Conservation (phyloP, 768 basidiomycete species). For the Leccinum longicurvipes region DNA sequence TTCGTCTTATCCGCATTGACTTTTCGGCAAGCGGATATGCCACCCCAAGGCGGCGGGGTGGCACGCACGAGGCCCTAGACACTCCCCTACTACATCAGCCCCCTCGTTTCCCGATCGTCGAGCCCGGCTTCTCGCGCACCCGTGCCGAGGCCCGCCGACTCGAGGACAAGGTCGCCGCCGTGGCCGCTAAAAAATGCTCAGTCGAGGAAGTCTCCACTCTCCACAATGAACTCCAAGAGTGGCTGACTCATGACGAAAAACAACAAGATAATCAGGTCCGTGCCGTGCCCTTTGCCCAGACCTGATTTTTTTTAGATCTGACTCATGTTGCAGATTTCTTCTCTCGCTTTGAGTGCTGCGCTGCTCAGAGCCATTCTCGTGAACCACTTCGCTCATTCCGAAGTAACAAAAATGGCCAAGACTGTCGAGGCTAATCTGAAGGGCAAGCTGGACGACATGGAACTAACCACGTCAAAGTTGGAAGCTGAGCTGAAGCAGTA, state of each 20-base stretch:
- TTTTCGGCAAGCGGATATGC: slow-evolving; percentile 66
- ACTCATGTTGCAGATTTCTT: slow-evolving; percentile 46
- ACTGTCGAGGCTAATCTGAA: slow-evolving; percentile 58
- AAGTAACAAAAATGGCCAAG: slow-evolving; percentile 67
- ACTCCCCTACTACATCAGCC: slow-evolving; percentile 36
- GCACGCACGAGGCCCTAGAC: slow-evolving; percentile 46
- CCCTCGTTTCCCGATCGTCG: slow-evolving; percentile 46
- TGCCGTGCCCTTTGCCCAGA: slow-evolving; percentile 33
- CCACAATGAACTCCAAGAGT: slow-evolving; percentile 76
- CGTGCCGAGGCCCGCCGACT: slow-evolving; percentile 61
- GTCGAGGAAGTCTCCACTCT: slow-evolving; percentile 80
- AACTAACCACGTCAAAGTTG: slow-evolving; percentile 53
- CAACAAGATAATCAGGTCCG: slow-evolving; percentile 59
- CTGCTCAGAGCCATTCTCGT: slow-evolving; percentile 79
- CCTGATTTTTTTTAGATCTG: neutral
- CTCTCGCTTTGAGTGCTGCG: slow-evolving; percentile 72
- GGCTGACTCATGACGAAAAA: slow-evolving; percentile 61
- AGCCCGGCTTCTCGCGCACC: slow-evolving; percentile 38
- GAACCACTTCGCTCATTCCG: slow-evolving; percentile 79
- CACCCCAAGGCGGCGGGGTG: slow-evolving; percentile 58
- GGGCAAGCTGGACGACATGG: slow-evolving; percentile 63
- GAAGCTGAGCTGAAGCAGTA: slow-evolving; percentile 73
- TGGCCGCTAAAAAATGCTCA: slow-evolving; percentile 82
- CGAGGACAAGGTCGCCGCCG: slow-evolving; percentile 74
- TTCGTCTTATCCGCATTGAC: slow-evolving; percentile 79